Base-by-base conservation (phyloP, 2,329 filamentous ascomycete species). In the Diaporthe sp. region DNA sequence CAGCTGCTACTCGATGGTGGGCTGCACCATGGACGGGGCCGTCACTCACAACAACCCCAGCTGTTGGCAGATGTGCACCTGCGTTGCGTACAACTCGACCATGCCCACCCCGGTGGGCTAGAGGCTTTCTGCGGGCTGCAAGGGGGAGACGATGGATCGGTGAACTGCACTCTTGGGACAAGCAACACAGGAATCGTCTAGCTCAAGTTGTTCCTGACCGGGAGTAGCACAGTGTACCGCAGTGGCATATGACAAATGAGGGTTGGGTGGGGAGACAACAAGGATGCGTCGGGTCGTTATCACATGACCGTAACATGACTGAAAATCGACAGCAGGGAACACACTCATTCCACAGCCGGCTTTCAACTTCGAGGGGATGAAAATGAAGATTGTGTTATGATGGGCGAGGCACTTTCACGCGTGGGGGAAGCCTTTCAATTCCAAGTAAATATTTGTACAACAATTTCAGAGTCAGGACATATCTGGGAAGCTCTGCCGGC, bases 1-100 rank as follows among this genome's bases (percentile, higher is more conserved):
- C 65, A 55, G 65, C 65, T 70, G 65, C 65, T 70, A 70, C 34
- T 70, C 65, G 22, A 31, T 70, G 22, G 65, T 70, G 9, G 49
- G 31, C 65, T 70, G 65, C 17, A 53, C 37, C 49, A 4, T 4
- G 49, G 17, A 42, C 22, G 65, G 65, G 12, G 10, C 49, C 2
- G 65, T 70, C n/a, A 55, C 65, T 0, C 65, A 70, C 49, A 70
- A 70, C 46, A 31, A 70, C 49, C 46, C 46, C 2, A 70, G 31
- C 49, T 70, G 65, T 17, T 70, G 65, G 65, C 65, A 70, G 46
- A 70, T 55, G 65, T 70, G 65, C 34, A 55, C 65, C 0, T 70
- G 65, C n/a, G 25, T 70, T 8, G 65, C 65, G 0, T 6, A 2
- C 13, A 70, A 70, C 34, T 17, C 13, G 3, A 55, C 65, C 4